Evolutionary conservation across 139 green algal species (phyloP), one percentile per base, ranked within the genome.

Genomic region (Chloropicon primus): DNA sequence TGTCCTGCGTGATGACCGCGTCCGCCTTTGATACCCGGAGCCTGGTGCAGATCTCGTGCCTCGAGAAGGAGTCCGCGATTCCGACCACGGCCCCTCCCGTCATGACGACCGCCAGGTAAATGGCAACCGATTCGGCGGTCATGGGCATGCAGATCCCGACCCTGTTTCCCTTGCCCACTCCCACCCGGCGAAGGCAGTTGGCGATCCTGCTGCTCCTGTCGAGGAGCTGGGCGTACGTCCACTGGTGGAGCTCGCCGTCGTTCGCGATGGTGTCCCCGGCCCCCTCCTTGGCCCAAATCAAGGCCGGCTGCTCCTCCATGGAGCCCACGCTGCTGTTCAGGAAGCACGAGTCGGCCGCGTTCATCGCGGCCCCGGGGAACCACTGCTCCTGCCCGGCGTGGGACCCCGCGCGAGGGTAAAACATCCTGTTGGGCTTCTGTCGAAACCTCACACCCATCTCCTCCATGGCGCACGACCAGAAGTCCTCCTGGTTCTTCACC

Each of bases 41-140:
- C 3, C 94, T 82, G 1, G 80, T 74, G 0, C 74, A 81, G n/a
- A 98, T 93, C 74, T 86, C 80, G 0, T 95, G 86, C 23, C 82
- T 62, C 0, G 88, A 80, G 74, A 98, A 97, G 24, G 88, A 95
- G 80, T 98, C 94, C 0, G 93, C 82, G 25, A 97, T 91, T 27
- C 87, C 94, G 26, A 97, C 93, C 22, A 89, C 89, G 21, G 74
- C 86, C 29, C 85, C 91, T 72, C 93, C 93, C 2, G 88, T 80
- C 77, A 95, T 84, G 3, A 98, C 82, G n/a, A 92, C 84, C 24
- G 87, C 94, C 53, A 98, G 86, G 84, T 96, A 98, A 2, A 80
- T 28, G 0, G 79, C 79, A 1, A 95, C 88, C 0, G 90, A 79
- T 2, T 86, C 75, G 1, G 83, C 81, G 1, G 83, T 92, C 84